phyloP scores from a whole-genome alignment of 140 eudicot genomes.

The Oenanthe javanica region DNA sequence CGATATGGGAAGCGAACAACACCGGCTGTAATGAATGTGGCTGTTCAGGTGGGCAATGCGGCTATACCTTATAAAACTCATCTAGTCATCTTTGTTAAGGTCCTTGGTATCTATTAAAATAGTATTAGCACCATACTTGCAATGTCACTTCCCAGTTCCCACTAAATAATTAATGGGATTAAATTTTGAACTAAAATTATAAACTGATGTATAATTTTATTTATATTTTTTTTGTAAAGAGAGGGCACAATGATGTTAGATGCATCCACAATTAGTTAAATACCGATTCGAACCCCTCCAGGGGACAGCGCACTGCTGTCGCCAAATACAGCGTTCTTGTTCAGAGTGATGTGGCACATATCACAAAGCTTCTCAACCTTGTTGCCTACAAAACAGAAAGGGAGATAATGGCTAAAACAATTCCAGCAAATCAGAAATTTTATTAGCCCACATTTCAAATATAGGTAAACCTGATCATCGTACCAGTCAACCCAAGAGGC shows the following conservation, averaged over 20 bases:
- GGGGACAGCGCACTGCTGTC: constrained; percentile 91
- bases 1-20: constrained; percentile 26
- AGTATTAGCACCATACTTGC: too few species aligned
- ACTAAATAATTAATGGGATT: too few species aligned
- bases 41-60: constrained; percentile 33
- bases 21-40: constrained; percentile 24
- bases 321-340: constrained; percentile 89
- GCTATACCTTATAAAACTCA: constrained; percentile 13
- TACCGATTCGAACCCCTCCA: constrained; percentile 88
- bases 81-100: constrained; percentile 13
- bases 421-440: background rate
- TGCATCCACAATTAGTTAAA: background rate
- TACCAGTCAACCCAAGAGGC: background rate
- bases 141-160: too few species aligned
- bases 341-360: constrained; percentile 31
- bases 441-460: background rate
- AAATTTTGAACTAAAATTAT: too few species aligned
- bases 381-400: constrained; percentile 41
- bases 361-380: constrained; percentile 69
- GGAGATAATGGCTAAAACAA: background rate
- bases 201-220: too few species aligned
- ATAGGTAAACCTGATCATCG: background rate
- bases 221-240: background rate
- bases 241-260: background rate
- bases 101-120: too few species aligned